Base-by-base conservation (phyloP, 192 early-diverging fungal species). In the Coemansia sp. region DNA sequence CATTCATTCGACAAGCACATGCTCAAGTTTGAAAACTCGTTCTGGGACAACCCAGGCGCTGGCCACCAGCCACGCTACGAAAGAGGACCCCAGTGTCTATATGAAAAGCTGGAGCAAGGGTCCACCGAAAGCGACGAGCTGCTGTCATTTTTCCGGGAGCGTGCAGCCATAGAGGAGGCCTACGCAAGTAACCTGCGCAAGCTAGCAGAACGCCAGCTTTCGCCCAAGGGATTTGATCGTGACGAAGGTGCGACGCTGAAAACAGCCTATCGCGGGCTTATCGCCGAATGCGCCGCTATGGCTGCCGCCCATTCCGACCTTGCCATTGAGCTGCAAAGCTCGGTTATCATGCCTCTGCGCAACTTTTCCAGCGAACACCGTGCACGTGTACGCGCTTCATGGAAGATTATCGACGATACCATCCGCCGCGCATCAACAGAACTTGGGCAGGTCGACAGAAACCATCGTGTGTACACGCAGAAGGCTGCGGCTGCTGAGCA, bases 171-270 rank as follows among this genome's bases (percentile, higher is more conserved):
- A 25, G 82, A 84, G 32, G 71, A 80, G 32, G 63, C 71, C 30
- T 84, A 84, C 49, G 73, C 82, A 1, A 72, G 17, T 51, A 70
- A 61, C 31, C 66, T 84, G 48, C 82, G 68, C 30, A 50, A 72
- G 40, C 67, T 84, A 28, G 63, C 76, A 0, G 77, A 71, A 34
- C 76, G 77, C 10, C 29, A 60, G 28, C 49, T 76, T 12, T 45
- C 59, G 14, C n/a, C 62, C 16, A 42, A 64, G 6, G 82, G 82
- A 7, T 84, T 84, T 51, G 73, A 62, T 1, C 76, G 74, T 50
- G 77, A 84, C 71, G 82, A 84, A 48, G 82, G 82, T 25, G 82
- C 82, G 6, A 79, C 82, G 33, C 73, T 84, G 48, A 78, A 78
- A 48, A 80, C 73, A 3, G 82, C 77, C 11, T 84, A 56, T 48